Percentiles rank a stretch among this genome's conserved stretches.
Evolutionary conservation across 2,329 filamentous ascomycete species (phyloP).

Genomic region (Ceratocystis eucalypticola): DNA sequence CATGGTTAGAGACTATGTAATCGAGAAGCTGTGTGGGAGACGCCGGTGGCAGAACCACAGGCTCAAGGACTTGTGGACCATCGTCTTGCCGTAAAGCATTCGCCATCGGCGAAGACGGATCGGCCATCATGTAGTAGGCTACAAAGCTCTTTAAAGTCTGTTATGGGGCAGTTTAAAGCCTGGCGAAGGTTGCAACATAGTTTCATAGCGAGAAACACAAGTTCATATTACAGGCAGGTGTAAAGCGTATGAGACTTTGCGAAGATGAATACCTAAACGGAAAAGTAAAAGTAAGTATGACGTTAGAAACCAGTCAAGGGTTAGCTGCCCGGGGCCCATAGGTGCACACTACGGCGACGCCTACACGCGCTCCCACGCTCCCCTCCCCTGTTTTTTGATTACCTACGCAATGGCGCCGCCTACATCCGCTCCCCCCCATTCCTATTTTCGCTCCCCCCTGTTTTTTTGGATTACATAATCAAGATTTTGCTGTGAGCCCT

Average conservation of each 20-base stretch:
- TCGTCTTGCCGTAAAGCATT: neutral
- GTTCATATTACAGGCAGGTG: neutral
- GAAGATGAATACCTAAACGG: neutral
- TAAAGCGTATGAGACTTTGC: neutral
- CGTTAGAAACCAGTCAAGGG: conserved; percentile 3
- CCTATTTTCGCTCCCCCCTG: too few species aligned
- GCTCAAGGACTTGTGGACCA: conserved; percentile 19
- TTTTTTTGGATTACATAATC: too few species aligned
- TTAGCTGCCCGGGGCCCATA: neutral
- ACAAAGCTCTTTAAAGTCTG: neutral
- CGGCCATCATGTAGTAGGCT: conserved; percentile 1
- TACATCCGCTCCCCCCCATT: too few species aligned
- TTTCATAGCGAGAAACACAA: neutral
- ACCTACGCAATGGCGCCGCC: too few species aligned
- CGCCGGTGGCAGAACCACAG: conserved; percentile 38
- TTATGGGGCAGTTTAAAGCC: neutral
- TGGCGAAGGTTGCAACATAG: neutral
- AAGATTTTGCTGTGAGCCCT: too few species aligned
- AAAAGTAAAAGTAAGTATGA: neutral
- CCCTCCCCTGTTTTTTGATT: too few species aligned
- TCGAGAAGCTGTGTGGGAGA: conserved; percentile 50
- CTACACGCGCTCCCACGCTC: too few species aligned
- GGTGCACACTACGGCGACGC: too few species aligned
- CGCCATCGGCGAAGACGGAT: neutral
- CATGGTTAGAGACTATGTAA: conserved; percentile 44